Evolutionary conservation across 148 eudicot genomes (phyloP).

Genomic region (Vaccinium corymbosum): DNA sequence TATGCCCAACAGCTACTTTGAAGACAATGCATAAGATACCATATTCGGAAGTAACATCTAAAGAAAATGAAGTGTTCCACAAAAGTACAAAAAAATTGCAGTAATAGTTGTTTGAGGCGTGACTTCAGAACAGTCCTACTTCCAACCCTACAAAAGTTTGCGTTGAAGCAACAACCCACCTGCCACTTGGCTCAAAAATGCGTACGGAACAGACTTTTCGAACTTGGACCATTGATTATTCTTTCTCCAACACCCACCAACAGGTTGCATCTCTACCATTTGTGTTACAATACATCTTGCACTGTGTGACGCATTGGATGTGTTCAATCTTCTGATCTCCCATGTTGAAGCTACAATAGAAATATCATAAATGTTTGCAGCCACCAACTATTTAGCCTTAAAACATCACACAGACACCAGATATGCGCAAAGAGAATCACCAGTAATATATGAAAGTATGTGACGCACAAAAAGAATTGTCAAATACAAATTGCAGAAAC

Average conservation of each 20-base stretch:
- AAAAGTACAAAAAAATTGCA: background rate
- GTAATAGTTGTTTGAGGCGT: background rate
- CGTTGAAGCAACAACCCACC: conserved; percentile 42
- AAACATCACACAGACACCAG: background rate
- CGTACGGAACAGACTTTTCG: conserved; percentile 76
- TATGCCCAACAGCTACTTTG: background rate
- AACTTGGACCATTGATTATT: conserved; percentile 65
- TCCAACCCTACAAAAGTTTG: background rate
- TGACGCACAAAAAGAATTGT: background rate
- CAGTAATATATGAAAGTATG: background rate
- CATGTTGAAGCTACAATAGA: conserved; percentile 79
- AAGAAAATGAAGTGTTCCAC: background rate
- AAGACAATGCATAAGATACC: background rate
- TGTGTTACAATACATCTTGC: conserved; percentile 72
- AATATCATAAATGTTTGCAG: conserved; percentile 1
- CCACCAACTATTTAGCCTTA: conserved; percentile 8
- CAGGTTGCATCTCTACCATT: conserved; percentile 73
- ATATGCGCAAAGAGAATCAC: background rate
- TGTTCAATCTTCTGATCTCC: conserved; percentile 72
- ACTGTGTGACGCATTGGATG: conserved; percentile 29
- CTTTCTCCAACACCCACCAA: conserved; percentile 74
- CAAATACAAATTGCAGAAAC: background rate
- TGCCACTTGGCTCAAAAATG: conserved; percentile 90
- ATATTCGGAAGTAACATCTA: background rate
- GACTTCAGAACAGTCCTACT: background rate